Conservation (phyloP, 345 rosid species). For the Eucalyptus grandis region DNA sequence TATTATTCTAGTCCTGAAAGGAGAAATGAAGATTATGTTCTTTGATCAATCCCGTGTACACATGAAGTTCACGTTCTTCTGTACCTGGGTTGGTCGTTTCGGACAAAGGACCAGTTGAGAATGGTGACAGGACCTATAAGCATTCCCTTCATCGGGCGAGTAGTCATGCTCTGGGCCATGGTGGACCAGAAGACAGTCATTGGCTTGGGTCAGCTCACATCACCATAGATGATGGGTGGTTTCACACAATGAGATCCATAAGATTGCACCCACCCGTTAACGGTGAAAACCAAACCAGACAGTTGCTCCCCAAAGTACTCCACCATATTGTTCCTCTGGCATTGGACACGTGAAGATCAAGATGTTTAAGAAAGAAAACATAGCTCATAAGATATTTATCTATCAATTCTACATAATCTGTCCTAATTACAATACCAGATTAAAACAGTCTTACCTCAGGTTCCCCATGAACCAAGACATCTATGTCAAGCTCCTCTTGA, state of each 20-base stretch:
- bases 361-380: background rate
- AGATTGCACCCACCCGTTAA: conserved; percentile 96
- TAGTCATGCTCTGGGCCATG: conserved; percentile 82
- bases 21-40: background rate
- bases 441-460: conserved; percentile 56
- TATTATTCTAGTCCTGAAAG: background rate
- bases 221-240: conserved; percentile 98
- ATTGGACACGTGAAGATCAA: background rate
- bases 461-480: conserved; percentile 97
- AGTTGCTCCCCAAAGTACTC: conserved; percentile 93
- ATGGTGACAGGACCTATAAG: conserved; percentile 98
- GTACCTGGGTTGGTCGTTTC: conserved; percentile 96
- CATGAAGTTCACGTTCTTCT: background rate
- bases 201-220: conserved; percentile 92
- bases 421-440: background rate
- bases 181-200: conserved; percentile 98
- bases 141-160: conserved; percentile 98
- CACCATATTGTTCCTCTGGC: conserved; percentile 93
- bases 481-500: conserved; percentile 91
- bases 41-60: background rate
- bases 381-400: too few species aligned
- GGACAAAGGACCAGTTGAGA: conserved; percentile 93
- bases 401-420: background rate
- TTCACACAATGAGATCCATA: conserved; percentile 96
- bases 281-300: conserved; percentile 82